phyloP scores from a whole-genome alignment of 106 monocot genomes.

The Dioscorea zingiberensis region DNA sequence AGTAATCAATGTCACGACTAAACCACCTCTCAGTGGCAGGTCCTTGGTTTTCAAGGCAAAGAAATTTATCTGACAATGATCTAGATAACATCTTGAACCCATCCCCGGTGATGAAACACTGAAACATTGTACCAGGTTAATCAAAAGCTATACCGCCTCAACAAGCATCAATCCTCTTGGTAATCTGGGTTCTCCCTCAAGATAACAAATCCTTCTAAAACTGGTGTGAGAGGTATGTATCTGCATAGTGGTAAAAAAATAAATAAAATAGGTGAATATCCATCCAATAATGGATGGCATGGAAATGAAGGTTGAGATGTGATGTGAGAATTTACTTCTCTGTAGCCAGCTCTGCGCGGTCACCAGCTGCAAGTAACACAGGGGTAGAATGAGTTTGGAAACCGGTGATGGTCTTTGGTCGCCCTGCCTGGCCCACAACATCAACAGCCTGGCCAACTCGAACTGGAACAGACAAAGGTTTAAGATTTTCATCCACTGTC shows the following conservation, averaged over 20 bases:
- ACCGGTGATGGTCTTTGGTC: conserved; percentile 93
- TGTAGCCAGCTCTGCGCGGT: conserved; percentile 92
- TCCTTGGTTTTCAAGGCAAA: no score
- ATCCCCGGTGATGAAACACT: no score
- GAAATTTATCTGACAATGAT: no score
- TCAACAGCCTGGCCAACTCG: conserved; percentile 96
- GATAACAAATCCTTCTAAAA: conserved; percentile 96
- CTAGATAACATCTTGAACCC: no score
- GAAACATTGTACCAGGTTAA: no score
- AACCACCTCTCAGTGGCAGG: no score
- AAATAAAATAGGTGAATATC: neutral
- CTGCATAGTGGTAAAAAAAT: conserved; percentile 24
- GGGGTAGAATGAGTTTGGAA: conserved; percentile 97
- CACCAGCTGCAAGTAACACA: conserved; percentile 93
- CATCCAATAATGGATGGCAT: no score
- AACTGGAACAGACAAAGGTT: conserved; percentile 82
- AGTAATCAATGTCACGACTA: no score
- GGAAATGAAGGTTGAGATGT: neutral
- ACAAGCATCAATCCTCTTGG: conserved; percentile 32
- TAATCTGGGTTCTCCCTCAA: conserved; percentile 91
- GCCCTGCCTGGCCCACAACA: conserved; percentile 92
- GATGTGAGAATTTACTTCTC: conserved; percentile 60
- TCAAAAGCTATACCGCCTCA: no score
- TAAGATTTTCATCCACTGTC: conserved; percentile 94
- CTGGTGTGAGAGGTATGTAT: conserved; percentile 72